Percentiles rank a stretch among this genome's conserved stretches.
Evolutionary conservation across 164 flowering plant genomes (phyloP).

Genomic region (Euptelea pleiosperma): DNA sequence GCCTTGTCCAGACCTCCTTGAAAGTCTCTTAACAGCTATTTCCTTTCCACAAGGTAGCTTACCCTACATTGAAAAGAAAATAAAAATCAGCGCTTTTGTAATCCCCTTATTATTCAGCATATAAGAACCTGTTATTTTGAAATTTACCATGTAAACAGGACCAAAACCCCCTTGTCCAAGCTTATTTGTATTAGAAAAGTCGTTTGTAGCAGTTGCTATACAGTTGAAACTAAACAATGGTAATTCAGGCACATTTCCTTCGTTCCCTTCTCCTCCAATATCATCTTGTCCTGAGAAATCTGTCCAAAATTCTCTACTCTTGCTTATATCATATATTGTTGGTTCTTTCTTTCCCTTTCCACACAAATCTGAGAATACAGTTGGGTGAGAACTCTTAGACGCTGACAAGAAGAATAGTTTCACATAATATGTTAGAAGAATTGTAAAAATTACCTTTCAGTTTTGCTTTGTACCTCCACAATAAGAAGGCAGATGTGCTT

Average conservation of each 20-base stretch:
- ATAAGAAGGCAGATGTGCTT: conserved; percentile 14
- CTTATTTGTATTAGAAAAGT: conserved; percentile 46
- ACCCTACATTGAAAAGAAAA: conserved; percentile 34
- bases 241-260: conserved; percentile 36
- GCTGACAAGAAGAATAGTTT: neutral
- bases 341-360: conserved; percentile 14
- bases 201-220: conserved; percentile 48
- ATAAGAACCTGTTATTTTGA: neutral
- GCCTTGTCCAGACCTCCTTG: conserved; percentile 70
- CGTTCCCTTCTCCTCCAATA: conserved; percentile 27
- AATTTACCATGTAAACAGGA: conserved; percentile 67
- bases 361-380: conserved; percentile 11
- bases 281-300: conserved; percentile 37
- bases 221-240: conserved; percentile 38
- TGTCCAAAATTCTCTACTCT: conserved; percentile 30
- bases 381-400: neutral
- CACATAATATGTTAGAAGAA: neutral
- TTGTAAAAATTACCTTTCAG: conserved; percentile 25
- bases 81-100: too few relatives aligned
- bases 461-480: conserved; percentile 38
- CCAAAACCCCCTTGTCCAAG: conserved; percentile 92
- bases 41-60: conserved; percentile 43
- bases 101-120: neutral
- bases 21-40: conserved; percentile 77
- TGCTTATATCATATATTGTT: conserved; percentile 14